Evolutionary conservation across 257 asterid genomes (phyloP).

Genomic region (Solanum chiquidenum): DNA sequence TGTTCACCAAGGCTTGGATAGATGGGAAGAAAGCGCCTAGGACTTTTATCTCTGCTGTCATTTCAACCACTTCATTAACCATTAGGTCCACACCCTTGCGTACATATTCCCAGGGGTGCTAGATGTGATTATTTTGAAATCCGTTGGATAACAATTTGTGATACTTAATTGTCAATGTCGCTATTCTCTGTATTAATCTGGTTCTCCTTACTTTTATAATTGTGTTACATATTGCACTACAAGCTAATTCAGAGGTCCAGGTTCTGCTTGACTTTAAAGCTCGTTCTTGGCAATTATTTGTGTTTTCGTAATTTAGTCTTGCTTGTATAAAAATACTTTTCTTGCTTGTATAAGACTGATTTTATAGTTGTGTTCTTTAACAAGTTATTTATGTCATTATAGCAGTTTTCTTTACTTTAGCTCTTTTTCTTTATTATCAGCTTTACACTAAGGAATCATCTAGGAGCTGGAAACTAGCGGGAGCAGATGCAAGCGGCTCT

Average conservation of each 20-base stretch:
- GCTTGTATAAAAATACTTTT: not conserved
- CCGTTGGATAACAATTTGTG: not conserved
- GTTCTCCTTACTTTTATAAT: not conserved
- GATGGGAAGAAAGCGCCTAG: not conserved
- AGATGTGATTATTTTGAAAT: not conserved
- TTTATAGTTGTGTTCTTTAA: not conserved
- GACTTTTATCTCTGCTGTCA: not conserved
- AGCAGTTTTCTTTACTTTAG: not conserved
- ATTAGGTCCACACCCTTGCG: not conserved
- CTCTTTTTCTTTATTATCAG: slow-evolving; percentile 15
- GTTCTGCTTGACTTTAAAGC: not conserved
- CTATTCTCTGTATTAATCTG: not conserved
- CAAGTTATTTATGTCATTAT: not conserved
- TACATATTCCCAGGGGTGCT: not conserved
- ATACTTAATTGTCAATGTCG: not conserved
- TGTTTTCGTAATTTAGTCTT: not conserved
- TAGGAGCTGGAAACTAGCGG: slow-evolving; percentile 72
- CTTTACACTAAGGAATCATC: slow-evolving; percentile 76
- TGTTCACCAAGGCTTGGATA: not conserved
- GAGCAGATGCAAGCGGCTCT: slow-evolving; percentile 48
- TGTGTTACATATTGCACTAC: not conserved
- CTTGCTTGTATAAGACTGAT: not conserved
- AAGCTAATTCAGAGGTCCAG: not conserved
- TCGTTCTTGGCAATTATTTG: not conserved
- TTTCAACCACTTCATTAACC: not conserved